Evolutionary conservation across 2,329 filamentous ascomycete genomes (phyloP).

Genomic region (Drechslerella stenobrocha): DNA sequence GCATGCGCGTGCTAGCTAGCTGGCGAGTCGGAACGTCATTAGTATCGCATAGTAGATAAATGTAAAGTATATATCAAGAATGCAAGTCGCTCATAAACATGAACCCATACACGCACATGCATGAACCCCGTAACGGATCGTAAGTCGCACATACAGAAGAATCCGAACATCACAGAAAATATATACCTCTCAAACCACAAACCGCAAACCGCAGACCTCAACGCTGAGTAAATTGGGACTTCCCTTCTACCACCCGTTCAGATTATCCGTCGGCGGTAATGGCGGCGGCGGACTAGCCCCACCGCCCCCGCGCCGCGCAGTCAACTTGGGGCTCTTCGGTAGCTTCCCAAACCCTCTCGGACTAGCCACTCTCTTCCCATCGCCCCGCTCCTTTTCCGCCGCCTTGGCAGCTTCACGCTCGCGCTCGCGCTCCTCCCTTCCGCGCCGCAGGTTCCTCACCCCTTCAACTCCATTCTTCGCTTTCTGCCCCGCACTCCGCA

Average conservation of each 20-base stretch:
- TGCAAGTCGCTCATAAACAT: not conserved
- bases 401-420: slow-evolving; percentile 69
- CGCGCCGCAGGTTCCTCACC: slow-evolving; percentile 54
- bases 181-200: not conserved
- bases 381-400: slow-evolving; percentile 65
- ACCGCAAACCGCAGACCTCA: not conserved
- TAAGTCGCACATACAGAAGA: not conserved
- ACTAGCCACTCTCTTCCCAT: slow-evolving; percentile 66
- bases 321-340: slow-evolving; percentile 52
- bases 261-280: slow-evolving; percentile 59
- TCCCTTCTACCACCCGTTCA: slow-evolving; percentile 54
- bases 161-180: not conserved
- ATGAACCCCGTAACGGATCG: slow-evolving; percentile 6
- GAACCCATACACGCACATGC: not conserved
- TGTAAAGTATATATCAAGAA: not conserved
- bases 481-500: slow-evolving; percentile 47
- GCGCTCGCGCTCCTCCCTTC: slow-evolving; percentile 64
- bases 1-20: too few relatives aligned
- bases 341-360: slow-evolving; percentile 42
- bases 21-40: too few relatives aligned
- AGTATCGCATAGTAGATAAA: not conserved
- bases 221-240: too few relatives aligned
- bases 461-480: slow-evolving; percentile 44
- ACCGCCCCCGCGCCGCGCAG: slow-evolving; percentile 54
- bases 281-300: slow-evolving; percentile 58